Percentiles rank a stretch among this genome's conserved stretches.
These are phyloP conservation scores for Xylaria cubensis DNA, from an alignment of 495 filamentous ascomycete species.

Conservation along the genomic window DNA sequence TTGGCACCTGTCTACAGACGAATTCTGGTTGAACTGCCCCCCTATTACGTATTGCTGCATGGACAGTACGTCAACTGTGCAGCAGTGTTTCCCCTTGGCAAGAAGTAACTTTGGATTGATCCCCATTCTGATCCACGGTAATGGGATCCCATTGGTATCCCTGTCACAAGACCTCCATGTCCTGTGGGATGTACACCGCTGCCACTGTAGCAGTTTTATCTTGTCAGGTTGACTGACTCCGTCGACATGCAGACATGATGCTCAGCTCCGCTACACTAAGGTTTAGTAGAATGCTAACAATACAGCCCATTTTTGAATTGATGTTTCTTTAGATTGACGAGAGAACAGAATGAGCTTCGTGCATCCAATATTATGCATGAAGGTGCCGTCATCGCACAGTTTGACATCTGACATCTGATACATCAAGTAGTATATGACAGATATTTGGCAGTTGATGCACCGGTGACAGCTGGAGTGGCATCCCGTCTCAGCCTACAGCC, in stretches of 20 bases:
- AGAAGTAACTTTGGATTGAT: not conserved
- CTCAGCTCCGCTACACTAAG: not conserved
- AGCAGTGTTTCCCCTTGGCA: not conserved
- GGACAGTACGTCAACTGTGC: constrained; percentile 16
- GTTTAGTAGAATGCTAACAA: not conserved
- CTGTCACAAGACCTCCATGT: not conserved
- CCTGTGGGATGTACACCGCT: not conserved
- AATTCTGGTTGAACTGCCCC: not conserved
- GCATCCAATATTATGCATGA: not conserved
- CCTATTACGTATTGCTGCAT: not conserved
- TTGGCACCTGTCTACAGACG: not conserved
- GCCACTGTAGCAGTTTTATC: not conserved
- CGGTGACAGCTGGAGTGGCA: not conserved
- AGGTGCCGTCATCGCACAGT: not conserved
- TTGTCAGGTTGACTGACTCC: not conserved
- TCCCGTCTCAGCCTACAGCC: not conserved
- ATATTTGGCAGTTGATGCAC: constrained; percentile 1
- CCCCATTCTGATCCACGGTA: constrained; percentile 15
- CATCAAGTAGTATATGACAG: not conserved
- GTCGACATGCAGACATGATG: constrained; percentile 2
- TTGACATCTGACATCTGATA: constrained; percentile 12
- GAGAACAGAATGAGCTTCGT: not conserved
- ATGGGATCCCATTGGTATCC: not conserved
- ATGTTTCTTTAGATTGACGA: not conserved
- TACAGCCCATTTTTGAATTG: not conserved